phyloP scores from a whole-genome alignment of 352 stramenopile genomes.

The Plasmopara viticola region DNA sequence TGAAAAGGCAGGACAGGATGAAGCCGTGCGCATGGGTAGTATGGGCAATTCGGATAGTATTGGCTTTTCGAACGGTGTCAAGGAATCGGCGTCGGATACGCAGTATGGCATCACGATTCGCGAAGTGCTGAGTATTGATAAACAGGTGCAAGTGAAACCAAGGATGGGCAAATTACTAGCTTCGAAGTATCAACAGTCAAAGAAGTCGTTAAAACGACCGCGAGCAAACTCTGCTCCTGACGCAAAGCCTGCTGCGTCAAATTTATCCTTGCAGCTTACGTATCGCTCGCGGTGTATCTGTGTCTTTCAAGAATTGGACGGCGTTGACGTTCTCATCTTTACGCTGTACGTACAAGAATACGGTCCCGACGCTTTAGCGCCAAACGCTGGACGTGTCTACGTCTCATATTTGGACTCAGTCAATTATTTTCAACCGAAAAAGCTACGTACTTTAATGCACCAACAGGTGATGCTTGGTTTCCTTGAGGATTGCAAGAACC shows the following conservation, averaged over 20 bases:
- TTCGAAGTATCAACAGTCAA: slow-evolving; percentile 57
- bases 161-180: slow-evolving; percentile 73
- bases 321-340: slow-evolving; percentile 85
- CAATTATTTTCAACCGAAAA: slow-evolving; percentile 88
- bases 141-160: slow-evolving; percentile 84
- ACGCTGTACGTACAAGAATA: slow-evolving; percentile 88
- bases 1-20: slow-evolving; percentile 67
- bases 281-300: slow-evolving; percentile 87
- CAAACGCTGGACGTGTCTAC: slow-evolving; percentile 80
- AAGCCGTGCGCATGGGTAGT: slow-evolving; percentile 70
- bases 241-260: slow-evolving; percentile 18
- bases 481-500: slow-evolving; percentile 82
- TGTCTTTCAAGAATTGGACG: slow-evolving; percentile 86
- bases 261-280: slow-evolving; percentile 62
- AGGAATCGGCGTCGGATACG: slow-evolving; percentile 69
- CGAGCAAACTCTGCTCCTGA: slow-evolving; percentile 21
- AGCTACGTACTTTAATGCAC: slow-evolving; percentile 82
- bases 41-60: slow-evolving; percentile 82
- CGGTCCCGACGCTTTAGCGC: slow-evolving; percentile 54
- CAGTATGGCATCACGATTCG: slow-evolving; percentile 82
- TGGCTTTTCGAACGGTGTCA: slow-evolving; percentile 53
- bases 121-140: slow-evolving; percentile 81
- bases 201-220: slow-evolving; percentile 72
- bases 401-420: slow-evolving; percentile 87
- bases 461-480: slow-evolving; percentile 87